These are phyloP conservation scores for Phyllosticta citriasiana DNA, from an alignment of 2,329 filamentous ascomycete species.

Conservation along the genomic window DNA sequence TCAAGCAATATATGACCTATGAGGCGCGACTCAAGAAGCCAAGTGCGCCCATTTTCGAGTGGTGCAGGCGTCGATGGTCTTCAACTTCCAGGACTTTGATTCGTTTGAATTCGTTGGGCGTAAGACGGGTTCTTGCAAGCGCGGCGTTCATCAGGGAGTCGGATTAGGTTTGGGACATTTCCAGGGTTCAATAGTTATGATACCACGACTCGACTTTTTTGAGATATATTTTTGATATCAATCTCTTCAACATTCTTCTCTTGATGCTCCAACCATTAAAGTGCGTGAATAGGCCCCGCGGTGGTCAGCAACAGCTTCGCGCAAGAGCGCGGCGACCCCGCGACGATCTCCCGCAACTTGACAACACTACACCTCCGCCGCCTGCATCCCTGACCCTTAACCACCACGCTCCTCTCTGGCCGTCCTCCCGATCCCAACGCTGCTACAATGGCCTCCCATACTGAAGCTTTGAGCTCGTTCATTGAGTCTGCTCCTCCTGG, in stretches of 20 bases:
- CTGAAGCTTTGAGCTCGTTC: slow-evolving; percentile 55
- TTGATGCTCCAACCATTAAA: background rate
- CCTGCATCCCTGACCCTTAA: background rate
- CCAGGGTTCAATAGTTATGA: background rate
- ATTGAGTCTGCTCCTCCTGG: slow-evolving; percentile 90
- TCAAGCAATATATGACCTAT: background rate
- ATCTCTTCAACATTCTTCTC: background rate
- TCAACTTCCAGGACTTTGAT: background rate
- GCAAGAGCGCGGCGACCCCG: slow-evolving; percentile 14
- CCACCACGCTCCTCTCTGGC: background rate
- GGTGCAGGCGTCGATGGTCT: background rate
- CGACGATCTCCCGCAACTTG: slow-evolving; percentile 15
- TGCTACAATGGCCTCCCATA: slow-evolving; percentile 24
- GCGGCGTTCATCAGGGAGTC: background rate
- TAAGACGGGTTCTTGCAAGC: background rate
- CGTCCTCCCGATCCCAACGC: background rate
- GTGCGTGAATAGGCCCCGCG: background rate
- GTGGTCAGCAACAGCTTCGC: slow-evolving; percentile 14
- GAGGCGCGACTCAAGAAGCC: background rate
- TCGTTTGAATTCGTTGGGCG: background rate
- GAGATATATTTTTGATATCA: background rate
- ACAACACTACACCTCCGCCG: slow-evolving; percentile 7
- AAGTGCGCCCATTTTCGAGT: background rate
- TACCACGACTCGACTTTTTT: background rate
- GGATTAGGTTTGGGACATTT: background rate